Evolutionary conservation across 768 basidiomycete species (phyloP), one percentile per base, ranked within the genome.

Genomic region (Pisolithus sp.): DNA sequence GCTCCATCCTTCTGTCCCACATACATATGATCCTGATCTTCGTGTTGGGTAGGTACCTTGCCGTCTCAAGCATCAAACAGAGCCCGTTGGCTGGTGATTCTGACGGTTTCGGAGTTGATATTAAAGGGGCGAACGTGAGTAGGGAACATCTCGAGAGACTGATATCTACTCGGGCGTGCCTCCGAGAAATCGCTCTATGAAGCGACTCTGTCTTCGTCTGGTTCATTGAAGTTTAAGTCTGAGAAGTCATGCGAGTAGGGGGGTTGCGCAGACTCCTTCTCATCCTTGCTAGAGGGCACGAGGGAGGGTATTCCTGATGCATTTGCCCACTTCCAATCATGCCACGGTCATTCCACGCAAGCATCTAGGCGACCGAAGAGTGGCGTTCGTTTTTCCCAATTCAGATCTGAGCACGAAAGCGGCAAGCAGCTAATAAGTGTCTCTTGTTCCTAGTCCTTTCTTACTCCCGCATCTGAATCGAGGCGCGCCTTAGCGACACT

Each of bases 401-500:
- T 31, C 30, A 31, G 30, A 9, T 31, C 15, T 34, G 34, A 15
- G 34, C 13, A 4, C 13, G 9, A 12, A 12, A 15, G 34, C 4
- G 12, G 34, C 34, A 34, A 12, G 12, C 34, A 34, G 5, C 12
- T 34, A 5, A 34, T 15, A 13, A 15, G 34, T 46, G 30, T 3
- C 40, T 52, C 15, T 44, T 50, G 52, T 39, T 42, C 13, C 26
- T 7, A 26, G 4, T 37, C 15, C 46, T 42, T 4, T 4, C 9
- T 42, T 39, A 24, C 41, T 39, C 49, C 43, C 38, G 42, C 55
- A 41, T 39, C 36, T 17, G 6, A 51, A 56, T 23, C 50, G 66
- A 66, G 54, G 49, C 50, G 36, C 48, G 42, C 36, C 58, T 48
- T 30, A 26, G 26, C 43, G 52, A 54, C 47, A 13, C 40, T 42